A percentile compares a stretch with the other conserved stretches of the same genome.
These are phyloP conservation scores for Lactarius indigo DNA, from an alignment of 768 basidiomycete species.

Conservation along the genomic window DNA sequence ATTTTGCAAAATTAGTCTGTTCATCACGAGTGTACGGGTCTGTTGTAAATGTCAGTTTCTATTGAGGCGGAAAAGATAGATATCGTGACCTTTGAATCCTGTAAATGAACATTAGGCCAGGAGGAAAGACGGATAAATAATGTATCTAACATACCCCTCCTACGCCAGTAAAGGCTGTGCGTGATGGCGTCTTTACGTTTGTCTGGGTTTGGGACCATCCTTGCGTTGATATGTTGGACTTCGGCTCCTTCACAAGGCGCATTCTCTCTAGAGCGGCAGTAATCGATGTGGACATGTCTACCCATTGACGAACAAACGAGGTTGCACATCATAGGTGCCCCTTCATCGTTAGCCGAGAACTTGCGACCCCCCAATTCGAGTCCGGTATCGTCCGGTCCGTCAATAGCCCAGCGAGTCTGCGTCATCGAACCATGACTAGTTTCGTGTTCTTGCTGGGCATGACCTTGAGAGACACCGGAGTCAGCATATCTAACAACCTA, in stretches of 20 bases:
- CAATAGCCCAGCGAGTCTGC: constrained; percentile 52
- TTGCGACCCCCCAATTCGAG: constrained; percentile 54
- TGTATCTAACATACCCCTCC: constrained; percentile 42
- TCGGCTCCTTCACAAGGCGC: constrained; percentile 42
- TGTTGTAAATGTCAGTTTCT: constrained; percentile 19
- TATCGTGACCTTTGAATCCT: constrained; percentile 51
- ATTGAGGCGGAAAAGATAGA: background rate
- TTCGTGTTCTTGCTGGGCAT: constrained; percentile 57
- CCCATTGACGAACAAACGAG: constrained; percentile 54
- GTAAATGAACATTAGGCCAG: background rate
- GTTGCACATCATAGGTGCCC: constrained; percentile 63
- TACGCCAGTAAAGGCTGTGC: constrained; percentile 53
- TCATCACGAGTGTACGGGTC: constrained; percentile 60
- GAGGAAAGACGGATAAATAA: constrained; percentile 11
- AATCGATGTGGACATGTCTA: constrained; percentile 56
- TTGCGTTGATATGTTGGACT: constrained; percentile 42
- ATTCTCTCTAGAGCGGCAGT: constrained; percentile 43
- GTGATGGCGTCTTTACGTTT: constrained; percentile 51
- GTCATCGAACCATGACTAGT: constrained; percentile 65
- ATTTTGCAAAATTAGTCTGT: constrained; percentile 48
- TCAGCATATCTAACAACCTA: background rate
- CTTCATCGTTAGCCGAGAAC: constrained; percentile 51
- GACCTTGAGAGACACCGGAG: constrained; percentile 36
- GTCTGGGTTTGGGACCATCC: constrained; percentile 45
- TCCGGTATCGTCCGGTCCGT: constrained; percentile 46